A percentile compares a stretch with the other conserved stretches of the same genome.
phyloP scores from a whole-genome alignment of 2,329 filamentous ascomycete genomes.

The Gremmenia infestans region DNA sequence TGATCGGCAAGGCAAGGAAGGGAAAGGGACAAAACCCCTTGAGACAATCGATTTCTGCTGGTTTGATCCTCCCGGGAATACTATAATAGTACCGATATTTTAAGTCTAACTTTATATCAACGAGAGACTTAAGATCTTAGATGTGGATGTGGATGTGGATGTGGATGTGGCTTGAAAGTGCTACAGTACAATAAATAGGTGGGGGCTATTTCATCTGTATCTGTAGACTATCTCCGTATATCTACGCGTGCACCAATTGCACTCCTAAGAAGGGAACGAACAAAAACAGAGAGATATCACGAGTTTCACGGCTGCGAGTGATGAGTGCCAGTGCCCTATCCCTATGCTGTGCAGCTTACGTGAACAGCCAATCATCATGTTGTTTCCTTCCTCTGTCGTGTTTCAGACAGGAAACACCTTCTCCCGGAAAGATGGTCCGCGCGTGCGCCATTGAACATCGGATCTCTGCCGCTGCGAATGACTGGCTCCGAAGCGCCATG shows the following conservation, averaged over 20 bases:
- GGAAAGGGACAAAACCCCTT: too few relatives aligned
- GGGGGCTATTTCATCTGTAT: background rate
- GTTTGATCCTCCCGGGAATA: too few relatives aligned
- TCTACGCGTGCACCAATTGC: too few relatives aligned
- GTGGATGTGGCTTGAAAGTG: background rate
- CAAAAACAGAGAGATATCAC: background rate
- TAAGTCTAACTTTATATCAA: too few relatives aligned
- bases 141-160: background rate
- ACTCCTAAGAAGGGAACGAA: too few relatives aligned
- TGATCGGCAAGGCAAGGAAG: too few relatives aligned
- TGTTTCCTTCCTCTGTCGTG: background rate
- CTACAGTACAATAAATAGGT: background rate
- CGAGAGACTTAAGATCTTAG: too few relatives aligned
- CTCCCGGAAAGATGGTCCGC: background rate
- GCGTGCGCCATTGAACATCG: too few relatives aligned
- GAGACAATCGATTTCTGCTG: too few relatives aligned
- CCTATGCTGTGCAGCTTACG: background rate
- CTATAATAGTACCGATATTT: too few relatives aligned
- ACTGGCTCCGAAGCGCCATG: background rate
- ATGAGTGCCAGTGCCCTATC: background rate
- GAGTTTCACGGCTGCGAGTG: conserved; percentile 4
- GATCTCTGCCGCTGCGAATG: background rate
- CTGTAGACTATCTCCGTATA: too few relatives aligned
- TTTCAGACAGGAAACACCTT: background rate
- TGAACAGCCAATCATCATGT: background rate